phyloP scores from a whole-genome alignment of 805 yeast genomes.

The Blastobotrys chiropterorum region DNA sequence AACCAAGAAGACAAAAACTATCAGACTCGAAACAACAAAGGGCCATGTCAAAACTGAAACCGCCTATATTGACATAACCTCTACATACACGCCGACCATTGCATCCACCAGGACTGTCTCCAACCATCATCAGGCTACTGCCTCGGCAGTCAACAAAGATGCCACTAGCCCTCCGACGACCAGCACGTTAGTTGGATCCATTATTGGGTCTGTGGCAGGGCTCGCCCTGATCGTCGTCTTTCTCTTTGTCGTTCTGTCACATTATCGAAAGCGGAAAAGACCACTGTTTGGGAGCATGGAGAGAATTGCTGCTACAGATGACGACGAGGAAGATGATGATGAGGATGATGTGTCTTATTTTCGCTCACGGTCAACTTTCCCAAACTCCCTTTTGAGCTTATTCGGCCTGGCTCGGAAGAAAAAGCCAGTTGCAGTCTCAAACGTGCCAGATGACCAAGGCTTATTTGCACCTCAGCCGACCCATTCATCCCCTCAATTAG shows the following conservation, averaged over 20 bases:
- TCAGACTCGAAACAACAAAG: neutral
- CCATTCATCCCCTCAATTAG: neutral
- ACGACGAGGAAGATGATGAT: constrained; percentile 5
- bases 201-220: constrained; percentile 25
- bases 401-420: neutral
- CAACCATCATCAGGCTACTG: neutral
- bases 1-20: neutral
- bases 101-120: constrained; percentile 3
- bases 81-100: constrained; percentile 3
- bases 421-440: neutral
- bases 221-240: constrained; percentile 18
- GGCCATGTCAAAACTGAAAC: neutral
- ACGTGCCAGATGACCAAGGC: neutral
- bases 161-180: constrained; percentile 3
- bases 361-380: neutral
- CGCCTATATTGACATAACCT: neutral
- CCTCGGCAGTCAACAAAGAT: neutral
- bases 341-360: neutral
- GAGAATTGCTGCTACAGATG: neutral
- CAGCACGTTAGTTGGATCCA: constrained; percentile 22
- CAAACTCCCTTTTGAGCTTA: neutral
- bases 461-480: neutral
- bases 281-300: neutral
- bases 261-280: neutral
- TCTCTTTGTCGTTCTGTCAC: constrained; percentile 10